phyloP scores from a whole-genome alignment of 2,329 filamentous ascomycete species.

The Colletotrichum plurivorum region DNA sequence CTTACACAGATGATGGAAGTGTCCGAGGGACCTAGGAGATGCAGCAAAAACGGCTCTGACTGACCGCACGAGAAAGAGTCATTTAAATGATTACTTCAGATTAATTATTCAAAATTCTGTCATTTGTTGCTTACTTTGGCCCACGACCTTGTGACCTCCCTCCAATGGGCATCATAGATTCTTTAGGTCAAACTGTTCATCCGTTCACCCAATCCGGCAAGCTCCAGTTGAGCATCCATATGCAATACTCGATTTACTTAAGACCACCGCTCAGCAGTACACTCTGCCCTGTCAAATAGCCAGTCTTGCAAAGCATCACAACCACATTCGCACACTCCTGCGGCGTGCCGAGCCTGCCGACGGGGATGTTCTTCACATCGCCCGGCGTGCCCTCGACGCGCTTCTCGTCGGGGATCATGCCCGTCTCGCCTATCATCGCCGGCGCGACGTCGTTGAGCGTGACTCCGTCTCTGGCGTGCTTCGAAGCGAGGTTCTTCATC shows the following conservation, averaged over 20 bases:
- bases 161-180: no score
- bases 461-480: slow-evolving; percentile 72
- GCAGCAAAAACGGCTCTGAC: no score
- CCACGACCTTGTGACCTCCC: no score
- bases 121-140: no score
- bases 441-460: slow-evolving; percentile 79
- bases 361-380: slow-evolving; percentile 71
- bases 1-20: no score
- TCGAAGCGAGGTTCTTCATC: slow-evolving; percentile 75
- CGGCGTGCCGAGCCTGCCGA: slow-evolving; percentile 70
- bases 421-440: slow-evolving; percentile 76
- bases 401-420: slow-evolving; percentile 72
- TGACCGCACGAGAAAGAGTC: no score
- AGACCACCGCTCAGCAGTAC: slow-evolving; percentile 66
- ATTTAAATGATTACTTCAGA: no score
- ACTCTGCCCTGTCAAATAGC: slow-evolving; percentile 72
- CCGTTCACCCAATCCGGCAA: not conserved
- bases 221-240: no score
- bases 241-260: slow-evolving; percentile 51
- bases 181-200: no score
- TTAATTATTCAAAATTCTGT: no score
- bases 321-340: slow-evolving; percentile 74
- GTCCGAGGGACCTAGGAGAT: no score
- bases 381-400: slow-evolving; percentile 66
- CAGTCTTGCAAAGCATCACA: slow-evolving; percentile 72